Percentiles rank a stretch among this genome's conserved stretches.
Evolutionary conservation across 306 rosid genomes (phyloP).

Genomic region (Gleditsia sinensis): DNA sequence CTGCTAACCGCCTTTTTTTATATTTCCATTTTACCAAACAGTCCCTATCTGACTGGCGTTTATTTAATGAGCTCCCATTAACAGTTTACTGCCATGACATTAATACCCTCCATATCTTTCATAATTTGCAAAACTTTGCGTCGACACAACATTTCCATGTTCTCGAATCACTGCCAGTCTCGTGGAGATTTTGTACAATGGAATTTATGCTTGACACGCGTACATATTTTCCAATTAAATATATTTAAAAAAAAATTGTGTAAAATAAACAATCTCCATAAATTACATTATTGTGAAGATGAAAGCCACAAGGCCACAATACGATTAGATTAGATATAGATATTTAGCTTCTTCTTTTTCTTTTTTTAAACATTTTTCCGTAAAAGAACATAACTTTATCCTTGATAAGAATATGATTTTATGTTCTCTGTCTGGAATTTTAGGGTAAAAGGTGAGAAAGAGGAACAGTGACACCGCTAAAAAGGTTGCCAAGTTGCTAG

Average conservation of each 20-base stretch:
- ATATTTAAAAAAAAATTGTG: too few relatives aligned
- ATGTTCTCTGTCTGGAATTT: too few relatives aligned
- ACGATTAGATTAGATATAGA: too few relatives aligned
- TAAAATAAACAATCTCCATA: too few relatives aligned
- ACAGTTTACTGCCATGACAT: slow-evolving; percentile 32
- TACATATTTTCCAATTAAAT: too few relatives aligned
- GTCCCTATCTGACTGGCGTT: slow-evolving; percentile 44
- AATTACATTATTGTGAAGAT: too few relatives aligned
- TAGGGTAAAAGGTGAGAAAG: neutral
- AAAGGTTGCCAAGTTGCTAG: slow-evolving; percentile 4
- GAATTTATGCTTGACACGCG: neutral
- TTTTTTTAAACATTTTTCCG: neutral
- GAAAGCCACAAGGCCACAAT: too few relatives aligned
- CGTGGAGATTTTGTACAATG: neutral
- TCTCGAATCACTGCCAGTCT: neutral
- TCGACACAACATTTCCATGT: neutral
- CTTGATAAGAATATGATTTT: slow-evolving; percentile 25
- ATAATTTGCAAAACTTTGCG: neutral
- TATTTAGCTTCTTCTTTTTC: neutral
- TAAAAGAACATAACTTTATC: slow-evolving; percentile 14
- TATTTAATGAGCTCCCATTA: slow-evolving; percentile 32
- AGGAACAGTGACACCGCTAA: neutral
- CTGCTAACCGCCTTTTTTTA: slow-evolving; percentile 51
- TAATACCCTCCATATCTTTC: slow-evolving; percentile 20
- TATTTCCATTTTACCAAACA: slow-evolving; percentile 47